A percentile compares a stretch with the other conserved stretches of the same genome.
Conservation (phyloP, 331 rosid genomes). For the Quercus phellos region DNA sequence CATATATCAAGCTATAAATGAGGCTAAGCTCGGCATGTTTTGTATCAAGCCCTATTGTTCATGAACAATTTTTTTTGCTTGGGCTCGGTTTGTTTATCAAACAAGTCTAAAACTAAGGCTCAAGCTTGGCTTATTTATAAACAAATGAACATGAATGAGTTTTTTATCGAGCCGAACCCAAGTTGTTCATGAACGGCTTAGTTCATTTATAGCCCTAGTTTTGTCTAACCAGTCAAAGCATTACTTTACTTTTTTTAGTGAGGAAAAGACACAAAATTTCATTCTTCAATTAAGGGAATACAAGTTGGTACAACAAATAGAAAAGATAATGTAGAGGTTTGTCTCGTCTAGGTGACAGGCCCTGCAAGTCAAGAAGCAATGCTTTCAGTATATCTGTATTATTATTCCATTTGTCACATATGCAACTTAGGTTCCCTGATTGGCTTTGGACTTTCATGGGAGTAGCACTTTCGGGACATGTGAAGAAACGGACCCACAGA, state of each 20-base stretch:
- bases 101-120: no score
- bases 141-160: no score
- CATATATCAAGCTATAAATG: no score
- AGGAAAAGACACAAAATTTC: no score
- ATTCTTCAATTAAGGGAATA: neutral
- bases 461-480: slow-evolving; percentile 3
- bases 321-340: neutral
- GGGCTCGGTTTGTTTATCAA: no score
- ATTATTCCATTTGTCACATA: neutral
- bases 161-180: no score
- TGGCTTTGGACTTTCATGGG: slow-evolving; percentile 4
- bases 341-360: slow-evolving; percentile 17
- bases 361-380: slow-evolving; percentile 12
- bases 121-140: no score
- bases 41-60: no score
- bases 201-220: neutral
- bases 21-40: no score
- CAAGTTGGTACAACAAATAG: neutral
- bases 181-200: no score
- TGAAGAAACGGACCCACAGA: slow-evolving; percentile 10
- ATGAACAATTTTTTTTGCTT: no score
- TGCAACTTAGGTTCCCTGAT: neutral
- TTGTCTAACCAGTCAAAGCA: neutral
- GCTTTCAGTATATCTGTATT: neutral
- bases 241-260: neutral